These are phyloP conservation scores for Tricholoma matsutake DNA, from an alignment of 768 basidiomycete species.

Conservation along the genomic window DNA sequence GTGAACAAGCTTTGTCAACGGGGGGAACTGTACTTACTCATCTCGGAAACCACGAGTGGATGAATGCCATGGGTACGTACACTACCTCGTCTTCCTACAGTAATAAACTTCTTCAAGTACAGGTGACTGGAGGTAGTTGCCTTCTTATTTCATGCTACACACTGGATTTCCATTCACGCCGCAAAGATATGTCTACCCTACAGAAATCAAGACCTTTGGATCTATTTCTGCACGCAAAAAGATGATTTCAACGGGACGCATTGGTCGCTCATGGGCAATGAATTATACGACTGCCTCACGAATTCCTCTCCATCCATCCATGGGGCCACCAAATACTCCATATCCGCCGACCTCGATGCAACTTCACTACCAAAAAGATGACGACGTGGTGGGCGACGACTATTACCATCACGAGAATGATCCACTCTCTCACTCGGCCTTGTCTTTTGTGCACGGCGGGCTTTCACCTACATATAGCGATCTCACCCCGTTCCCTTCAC, in stretches of 20 bases:
- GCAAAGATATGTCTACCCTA: constrained; percentile 75
- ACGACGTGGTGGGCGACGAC: constrained; percentile 15
- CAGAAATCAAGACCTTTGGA: constrained; percentile 84
- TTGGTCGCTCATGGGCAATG: constrained; percentile 78
- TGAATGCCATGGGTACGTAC: constrained; percentile 76
- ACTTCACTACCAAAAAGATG: constrained; percentile 16
- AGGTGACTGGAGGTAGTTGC: constrained; percentile 82
- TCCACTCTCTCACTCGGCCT: constrained; percentile 71
- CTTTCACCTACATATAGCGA: constrained; percentile 73
- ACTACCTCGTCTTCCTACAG: constrained; percentile 3
- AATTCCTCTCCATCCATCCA: constrained; percentile 71
- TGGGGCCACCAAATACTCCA: constrained; percentile 65
- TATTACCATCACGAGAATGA: constrained; percentile 31
- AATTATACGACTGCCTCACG: constrained; percentile 85
- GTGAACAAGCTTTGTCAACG: constrained; percentile 62
- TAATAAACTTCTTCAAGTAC: constrained; percentile 2
- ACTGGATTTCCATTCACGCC: neutral
- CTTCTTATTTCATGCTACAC: neutral
- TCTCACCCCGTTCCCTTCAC: constrained; percentile 78
- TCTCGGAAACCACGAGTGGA: constrained; percentile 95
- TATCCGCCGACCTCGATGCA: constrained; percentile 40
- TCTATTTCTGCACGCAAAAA: constrained; percentile 66
- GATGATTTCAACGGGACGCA: constrained; percentile 68
- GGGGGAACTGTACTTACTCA: constrained; percentile 77
- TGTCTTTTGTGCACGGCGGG: constrained; percentile 94